Conservation (phyloP, 805 yeast species). For the Starmera pachycereana region DNA sequence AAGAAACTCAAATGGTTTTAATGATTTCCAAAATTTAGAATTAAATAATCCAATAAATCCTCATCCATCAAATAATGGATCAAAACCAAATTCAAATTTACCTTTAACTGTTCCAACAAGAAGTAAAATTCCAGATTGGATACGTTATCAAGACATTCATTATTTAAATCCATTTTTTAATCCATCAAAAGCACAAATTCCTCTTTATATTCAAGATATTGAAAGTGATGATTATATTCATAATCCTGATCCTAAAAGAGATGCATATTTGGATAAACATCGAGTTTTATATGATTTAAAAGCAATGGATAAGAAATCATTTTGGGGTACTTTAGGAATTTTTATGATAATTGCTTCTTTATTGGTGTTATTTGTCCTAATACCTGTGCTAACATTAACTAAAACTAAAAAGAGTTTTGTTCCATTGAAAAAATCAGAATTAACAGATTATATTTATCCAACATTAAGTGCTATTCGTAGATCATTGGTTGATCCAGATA, state of each 20-base stretch:
- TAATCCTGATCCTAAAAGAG: slow-evolving; percentile 92
- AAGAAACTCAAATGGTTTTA: too few relatives aligned
- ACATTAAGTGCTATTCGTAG: slow-evolving; percentile 49
- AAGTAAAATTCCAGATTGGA: too few relatives aligned
- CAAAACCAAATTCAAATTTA: too few relatives aligned
- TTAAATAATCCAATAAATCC: too few relatives aligned
- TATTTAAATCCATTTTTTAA: too few relatives aligned
- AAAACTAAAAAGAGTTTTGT: slow-evolving; percentile 32
- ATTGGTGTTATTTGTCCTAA: slow-evolving; percentile 54
- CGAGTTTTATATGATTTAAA: slow-evolving; percentile 56
- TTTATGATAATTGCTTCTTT: slow-evolving; percentile 49
- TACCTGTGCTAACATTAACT: slow-evolving; percentile 79
- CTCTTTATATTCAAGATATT: slow-evolving; percentile 82
- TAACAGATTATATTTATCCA: slow-evolving; percentile 50
- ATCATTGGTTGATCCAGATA: slow-evolving; percentile 58
- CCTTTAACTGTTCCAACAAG: too few relatives aligned
- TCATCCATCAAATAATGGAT: too few relatives aligned
- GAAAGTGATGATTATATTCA: slow-evolving; percentile 93
- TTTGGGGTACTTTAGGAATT: slow-evolving; percentile 52
- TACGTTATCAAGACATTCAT: too few relatives aligned
- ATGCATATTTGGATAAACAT: slow-evolving; percentile 73
- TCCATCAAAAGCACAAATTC: slow-evolving; percentile 28
- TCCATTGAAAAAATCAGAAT: slow-evolving; percentile 9
- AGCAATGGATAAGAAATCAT: slow-evolving; percentile 51
- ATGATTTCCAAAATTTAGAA: too few relatives aligned